Evolutionary conservation across 2,329 filamentous ascomycete genomes (phyloP), one percentile per base, ranked within the genome.

Genomic region (Thermochaetoides dissita): DNA sequence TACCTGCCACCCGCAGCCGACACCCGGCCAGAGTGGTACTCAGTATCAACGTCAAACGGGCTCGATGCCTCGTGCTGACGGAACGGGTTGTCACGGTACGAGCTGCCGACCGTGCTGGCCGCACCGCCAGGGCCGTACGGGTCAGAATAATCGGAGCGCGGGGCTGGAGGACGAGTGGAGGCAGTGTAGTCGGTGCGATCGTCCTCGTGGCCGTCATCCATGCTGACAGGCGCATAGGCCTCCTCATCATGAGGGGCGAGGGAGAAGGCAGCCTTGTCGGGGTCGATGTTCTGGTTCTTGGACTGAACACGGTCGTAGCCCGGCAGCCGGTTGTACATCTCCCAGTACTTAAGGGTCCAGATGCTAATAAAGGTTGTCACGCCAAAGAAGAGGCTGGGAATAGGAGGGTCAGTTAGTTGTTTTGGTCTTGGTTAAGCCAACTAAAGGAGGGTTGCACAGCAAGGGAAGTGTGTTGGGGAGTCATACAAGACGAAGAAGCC

Each of bases 211-310:
- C 63, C 59, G 47, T 74, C 66, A 51, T 76, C 69, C 60, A 67
- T 64, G 57, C 76, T 68, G 47, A 80, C 68, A 10, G 72, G 73
- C 39, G 76, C 72, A 53, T 81, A 81, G 36, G 72, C 69, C 54
- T 80, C 76, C 49, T 81, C 76, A 51, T 76, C 75, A 54, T 77
- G 72, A n/a, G 74, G 74, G 10, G 73, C 74, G 59, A 76, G 78
- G 43, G 74, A 79, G 61, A 81, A 81, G 46, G 76, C 76, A 29
- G 76, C 76, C 64, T 80, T 80, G 59, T 81, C 76, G 0, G 77
- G 77, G 56, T 81, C 77, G 51, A 79, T 79, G 61, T 74, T 72
- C 49, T 58, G 59, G 46, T 55, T 55, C 46, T 57, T 56, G 39
- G 65, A 30, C 34, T 44, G 39, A 10, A 36, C 39, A 36, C 41